Base-by-base conservation (phyloP, 2,329 filamentous ascomycete species). In the Ambrosiella xylebori region DNA sequence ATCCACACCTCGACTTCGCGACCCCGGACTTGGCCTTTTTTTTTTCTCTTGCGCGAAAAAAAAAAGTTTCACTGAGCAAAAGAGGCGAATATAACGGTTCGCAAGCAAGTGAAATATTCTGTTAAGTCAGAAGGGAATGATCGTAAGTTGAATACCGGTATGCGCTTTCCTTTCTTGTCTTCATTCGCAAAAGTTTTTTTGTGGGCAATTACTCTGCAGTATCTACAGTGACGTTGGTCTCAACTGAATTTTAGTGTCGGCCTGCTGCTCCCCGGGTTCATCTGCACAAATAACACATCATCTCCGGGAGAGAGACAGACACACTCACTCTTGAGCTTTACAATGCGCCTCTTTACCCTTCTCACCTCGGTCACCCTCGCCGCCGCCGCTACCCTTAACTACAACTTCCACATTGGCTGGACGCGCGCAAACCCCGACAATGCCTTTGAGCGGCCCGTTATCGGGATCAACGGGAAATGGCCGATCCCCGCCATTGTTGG, bases 401-500 rank as follows among this genome's bases (percentile, higher is more conserved):
- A 84, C 65, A 74, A 86, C 67, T 88, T 85, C 71, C 80, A 82
- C 64, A 74, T 88, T 62, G 78, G 76, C 59, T 89, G 86, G 85
- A 80, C 87, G 9, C 77, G 70, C 47, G 79, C 82, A 39, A 84
- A 86, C 64, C 87, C 86, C 0, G 86, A 91, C 70, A 82, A 81
- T 19, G 71, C 75, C 7, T 76, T 76, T 60, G 73, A 78, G 44
- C 76, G 86, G 38, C 76, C 80, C n/a, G 78, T 79, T 2, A 86
- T 91, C 65, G 85, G 84, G 51, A 84, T 93, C 71, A 91, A 93
- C 65, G 79, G 79, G 3, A 68, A 82, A 70, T 88, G 86, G 84
- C 87, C 86, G 1, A 76, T 85, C 56, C 86, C 87, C 0, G 68
- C 70, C 35, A 82, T 88, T 59, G 74, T 78, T 56, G 82, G 78